Evolutionary conservation across 306 rosid genomes (phyloP), one percentile per base, ranked within the genome.

Genomic region (Prinsepia uniflora): DNA sequence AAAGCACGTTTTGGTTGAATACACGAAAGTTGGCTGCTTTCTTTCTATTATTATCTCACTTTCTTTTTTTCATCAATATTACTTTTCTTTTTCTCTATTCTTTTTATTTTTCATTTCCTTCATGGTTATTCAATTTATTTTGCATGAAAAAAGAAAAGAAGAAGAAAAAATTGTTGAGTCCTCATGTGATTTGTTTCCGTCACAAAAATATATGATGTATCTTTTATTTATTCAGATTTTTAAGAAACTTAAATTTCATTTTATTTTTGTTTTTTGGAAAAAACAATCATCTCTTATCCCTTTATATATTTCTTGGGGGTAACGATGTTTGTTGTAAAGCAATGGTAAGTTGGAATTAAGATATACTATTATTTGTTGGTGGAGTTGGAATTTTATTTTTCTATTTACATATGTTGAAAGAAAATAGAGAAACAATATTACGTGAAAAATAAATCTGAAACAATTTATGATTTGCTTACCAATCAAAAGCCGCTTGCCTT

Each of bases 1-100:
- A 86, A 84, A 81, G 80, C 79, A 73, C 85, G 85, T 77, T 81
- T 77, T 65, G 77, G 77, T 74, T 81, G 82, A 77, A 77, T 65
- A 18, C 24, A 43, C 70, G 10, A 74, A 63, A 67, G 78, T 19
- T 55, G 12, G 39, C 46, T 60, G 49, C 74, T 78, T 47, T 58
- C 7, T 10, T 30, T 30, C 65, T 53, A 22, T 43, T 47, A 40
- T 41, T 17, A 15, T 64, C 13, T 36, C 39, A 0, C 43, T 45
- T 44, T 41, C 59, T 72, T 73, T 75, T 48, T 41, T 13, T 12
- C 14, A 15, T 53, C 44, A 2, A 63, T 13, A n/a, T 6, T 6
- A 15, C 50, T 54, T 7, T 60, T 53, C n/a, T 62, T 72, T 44
- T 43, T 45, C 8, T 3, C 10, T 60, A 14, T 36, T 40, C 50